Conservation (phyloP, 2,329 filamentous ascomycete genomes). For the Alternaria atra region DNA sequence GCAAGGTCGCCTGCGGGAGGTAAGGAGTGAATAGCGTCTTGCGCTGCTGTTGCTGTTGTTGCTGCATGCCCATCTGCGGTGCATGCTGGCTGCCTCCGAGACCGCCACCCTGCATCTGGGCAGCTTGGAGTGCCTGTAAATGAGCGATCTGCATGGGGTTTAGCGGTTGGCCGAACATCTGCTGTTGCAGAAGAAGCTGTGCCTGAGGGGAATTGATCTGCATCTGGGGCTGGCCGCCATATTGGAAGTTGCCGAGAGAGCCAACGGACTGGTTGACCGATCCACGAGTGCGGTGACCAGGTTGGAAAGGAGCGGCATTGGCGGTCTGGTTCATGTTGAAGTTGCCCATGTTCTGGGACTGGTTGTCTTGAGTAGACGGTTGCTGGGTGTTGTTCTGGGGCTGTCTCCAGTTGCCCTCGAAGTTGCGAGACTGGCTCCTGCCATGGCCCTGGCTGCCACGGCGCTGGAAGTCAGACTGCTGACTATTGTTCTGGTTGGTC, state of each 20-base stretch:
- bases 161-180: conserved; percentile 87
- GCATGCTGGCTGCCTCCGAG: conserved; percentile 75
- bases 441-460: conserved; percentile 82
- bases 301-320: conserved; percentile 81
- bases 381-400: conserved; percentile 64
- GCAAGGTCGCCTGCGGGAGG: conserved; percentile 90
- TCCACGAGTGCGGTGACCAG: conserved; percentile 84
- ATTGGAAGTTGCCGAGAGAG: conserved; percentile 86
- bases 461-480: conserved; percentile 72
- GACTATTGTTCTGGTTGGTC: conserved; percentile 55
- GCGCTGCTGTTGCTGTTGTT: conserved; percentile 92
- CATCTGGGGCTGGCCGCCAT: conserved; percentile 84
- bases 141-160: conserved; percentile 89
- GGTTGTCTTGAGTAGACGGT: conserved; percentile 58
- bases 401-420: conserved; percentile 97
- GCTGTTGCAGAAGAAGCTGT: conserved; percentile 83
- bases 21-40: conserved; percentile 99
- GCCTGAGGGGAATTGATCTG: conserved; percentile 79
- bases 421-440: conserved; percentile 87
- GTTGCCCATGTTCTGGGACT: conserved; percentile 64
- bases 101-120: conserved; percentile 80
- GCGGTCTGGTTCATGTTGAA: conserved; percentile 76
- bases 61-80: conserved; percentile 65
- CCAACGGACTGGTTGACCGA: conserved; percentile 88
- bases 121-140: conserved; percentile 89